These are phyloP conservation scores for Conoideocrella luteorostrata DNA, from an alignment of 2,329 filamentous ascomycete species.

Conservation along the genomic window DNA sequence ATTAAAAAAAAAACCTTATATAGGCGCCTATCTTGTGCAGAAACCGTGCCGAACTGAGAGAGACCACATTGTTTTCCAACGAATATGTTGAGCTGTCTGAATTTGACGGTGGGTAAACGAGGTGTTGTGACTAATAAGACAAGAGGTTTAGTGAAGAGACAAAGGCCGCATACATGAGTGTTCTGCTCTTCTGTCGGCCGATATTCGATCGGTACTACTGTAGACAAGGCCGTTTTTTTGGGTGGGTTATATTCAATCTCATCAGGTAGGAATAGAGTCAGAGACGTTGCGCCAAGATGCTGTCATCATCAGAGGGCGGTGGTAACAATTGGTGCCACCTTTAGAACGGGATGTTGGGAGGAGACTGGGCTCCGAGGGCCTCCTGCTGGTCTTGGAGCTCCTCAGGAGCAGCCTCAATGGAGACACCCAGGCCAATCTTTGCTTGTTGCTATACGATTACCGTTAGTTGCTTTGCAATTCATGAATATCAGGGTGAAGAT, in stretches of 20 bases:
- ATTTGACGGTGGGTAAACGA: no score
- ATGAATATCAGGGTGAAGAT: neutral
- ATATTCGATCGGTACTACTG: neutral
- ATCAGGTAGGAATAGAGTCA: conserved; percentile 16
- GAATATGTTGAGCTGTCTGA: no score
- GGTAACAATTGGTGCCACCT: neutral
- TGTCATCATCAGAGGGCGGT: conserved; percentile 8
- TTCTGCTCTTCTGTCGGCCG: neutral
- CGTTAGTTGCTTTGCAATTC: conserved; percentile 15
- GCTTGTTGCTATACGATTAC: conserved; percentile 66
- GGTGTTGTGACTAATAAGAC: no score
- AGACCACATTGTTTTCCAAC: neutral
- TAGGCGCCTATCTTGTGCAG: neutral
- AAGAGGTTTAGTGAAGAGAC: neutral
- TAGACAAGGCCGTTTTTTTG: neutral
- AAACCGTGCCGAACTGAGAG: neutral
- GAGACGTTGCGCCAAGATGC: conserved; percentile 13
- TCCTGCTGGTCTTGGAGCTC: conserved; percentile 84
- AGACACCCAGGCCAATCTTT: conserved; percentile 91
- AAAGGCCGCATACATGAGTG: neutral
- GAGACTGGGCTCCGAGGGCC: conserved; percentile 41
- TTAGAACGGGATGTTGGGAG: conserved; percentile 62
- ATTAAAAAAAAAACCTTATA: no score
- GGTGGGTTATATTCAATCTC: conserved; percentile 12
- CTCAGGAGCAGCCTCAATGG: conserved; percentile 78